These are phyloP conservation scores for Microcyclospora tardicrescens DNA, from an alignment of 2,329 filamentous ascomycete species.

Conservation along the genomic window DNA sequence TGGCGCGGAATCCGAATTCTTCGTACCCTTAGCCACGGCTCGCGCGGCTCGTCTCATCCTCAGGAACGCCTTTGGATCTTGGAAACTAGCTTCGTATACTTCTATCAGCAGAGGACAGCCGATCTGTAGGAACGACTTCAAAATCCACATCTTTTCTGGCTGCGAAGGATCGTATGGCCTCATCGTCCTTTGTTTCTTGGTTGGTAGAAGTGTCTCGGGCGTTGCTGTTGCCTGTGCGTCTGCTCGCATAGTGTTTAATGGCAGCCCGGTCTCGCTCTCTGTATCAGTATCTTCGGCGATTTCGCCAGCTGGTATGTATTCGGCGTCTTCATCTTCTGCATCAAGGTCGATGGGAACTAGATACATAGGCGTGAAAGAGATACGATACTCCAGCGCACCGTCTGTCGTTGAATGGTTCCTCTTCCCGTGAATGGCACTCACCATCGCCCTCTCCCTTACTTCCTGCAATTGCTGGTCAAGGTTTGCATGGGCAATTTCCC, in stretches of 20 bases:
- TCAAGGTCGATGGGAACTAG: conserved; percentile 68
- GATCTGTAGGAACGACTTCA: conserved; percentile 49
- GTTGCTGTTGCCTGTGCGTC: conserved; percentile 11
- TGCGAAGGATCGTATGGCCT: conserved; percentile 51
- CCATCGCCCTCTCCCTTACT: conserved; percentile 39
- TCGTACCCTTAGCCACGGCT: conserved; percentile 7
- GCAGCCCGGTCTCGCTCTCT: conserved; percentile 12
- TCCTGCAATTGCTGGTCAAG: conserved; percentile 26
- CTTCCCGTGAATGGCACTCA: conserved; percentile 54
- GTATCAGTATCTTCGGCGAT: conserved; percentile 24
- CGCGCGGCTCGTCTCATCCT: conserved; percentile 14
- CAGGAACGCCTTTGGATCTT: conserved; percentile 16
- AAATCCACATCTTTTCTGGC: conserved; percentile 55
- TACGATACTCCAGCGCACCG: conserved; percentile 59
- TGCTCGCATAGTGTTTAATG: conserved; percentile 7
- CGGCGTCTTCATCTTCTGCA: conserved; percentile 54
- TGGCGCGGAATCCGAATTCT: conserved; percentile 1
- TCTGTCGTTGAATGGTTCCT: conserved; percentile 64
- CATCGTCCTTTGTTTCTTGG: conserved; percentile 31
- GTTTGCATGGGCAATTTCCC: conserved; percentile 7
- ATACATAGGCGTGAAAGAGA: conserved; percentile 63
- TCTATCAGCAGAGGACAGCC: conserved; percentile 53
- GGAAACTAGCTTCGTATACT: conserved; percentile 45
- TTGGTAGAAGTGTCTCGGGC: conserved; percentile 26
- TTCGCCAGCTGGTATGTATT: conserved; percentile 25